Evolutionary conservation across 2,329 filamentous ascomycete species (phyloP).

Genomic region (Bertia moriformis): DNA sequence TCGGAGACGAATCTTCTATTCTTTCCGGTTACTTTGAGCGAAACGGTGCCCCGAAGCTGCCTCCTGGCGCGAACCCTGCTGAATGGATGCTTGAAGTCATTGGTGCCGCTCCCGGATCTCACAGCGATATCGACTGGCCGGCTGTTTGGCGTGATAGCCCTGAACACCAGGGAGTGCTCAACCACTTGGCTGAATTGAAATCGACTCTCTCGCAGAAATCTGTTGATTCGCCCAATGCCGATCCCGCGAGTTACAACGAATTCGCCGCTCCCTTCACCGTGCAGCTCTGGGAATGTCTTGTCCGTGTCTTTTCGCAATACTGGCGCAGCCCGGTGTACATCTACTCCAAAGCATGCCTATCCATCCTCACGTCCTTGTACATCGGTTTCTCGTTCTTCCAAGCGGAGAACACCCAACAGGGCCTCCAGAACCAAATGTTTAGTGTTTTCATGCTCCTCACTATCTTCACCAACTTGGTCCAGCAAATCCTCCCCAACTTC

Average conservation of each 20-base stretch:
- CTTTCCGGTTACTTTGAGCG: conserved; percentile 68
- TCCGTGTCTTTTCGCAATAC: conserved; percentile 77
- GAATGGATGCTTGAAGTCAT: conserved; percentile 63
- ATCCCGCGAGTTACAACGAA: conserved; percentile 46
- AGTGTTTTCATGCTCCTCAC: conserved; percentile 62
- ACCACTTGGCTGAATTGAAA: conserved; percentile 25
- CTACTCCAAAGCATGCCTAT: conserved; percentile 65
- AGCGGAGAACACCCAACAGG: conserved; percentile 41
- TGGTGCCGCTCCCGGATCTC: conserved; percentile 47
- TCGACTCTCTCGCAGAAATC: conserved; percentile 2
- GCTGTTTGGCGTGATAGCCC: conserved; percentile 42
- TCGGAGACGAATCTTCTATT: conserved; percentile 43
- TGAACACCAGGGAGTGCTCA: conserved; percentile 21
- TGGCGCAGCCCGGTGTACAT: conserved; percentile 84
- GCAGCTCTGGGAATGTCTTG: conserved; percentile 54
- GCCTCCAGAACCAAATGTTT: conserved; percentile 65
- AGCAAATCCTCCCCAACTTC: conserved; percentile 66
- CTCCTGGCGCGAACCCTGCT: conserved; percentile 59
- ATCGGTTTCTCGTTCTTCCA: conserved; percentile 52
- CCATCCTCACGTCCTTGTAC: conserved; percentile 41
- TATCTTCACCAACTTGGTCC: conserved; percentile 56
- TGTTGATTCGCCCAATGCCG: conserved; percentile 1
- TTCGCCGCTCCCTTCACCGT: conserved; percentile 63
- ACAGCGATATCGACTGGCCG: conserved; percentile 52
- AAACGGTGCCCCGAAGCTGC: conserved; percentile 52